phyloP scores from a whole-genome alignment of 2,329 filamentous ascomycete species.

The Dactylonectria estremocensis region DNA sequence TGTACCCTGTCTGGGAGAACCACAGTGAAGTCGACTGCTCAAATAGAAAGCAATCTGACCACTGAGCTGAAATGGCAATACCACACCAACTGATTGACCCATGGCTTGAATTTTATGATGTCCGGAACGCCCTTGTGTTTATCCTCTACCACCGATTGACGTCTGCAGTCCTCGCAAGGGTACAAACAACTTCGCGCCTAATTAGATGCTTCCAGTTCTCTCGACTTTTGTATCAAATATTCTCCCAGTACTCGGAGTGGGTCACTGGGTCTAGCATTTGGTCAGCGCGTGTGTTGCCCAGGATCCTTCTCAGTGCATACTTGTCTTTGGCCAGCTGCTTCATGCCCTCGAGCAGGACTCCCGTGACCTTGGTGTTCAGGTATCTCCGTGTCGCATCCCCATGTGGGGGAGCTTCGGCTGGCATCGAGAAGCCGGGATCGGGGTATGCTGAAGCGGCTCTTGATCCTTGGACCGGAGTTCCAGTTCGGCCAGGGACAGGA shows the following conservation, averaged over 20 bases:
- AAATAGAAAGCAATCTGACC: constrained; percentile 55
- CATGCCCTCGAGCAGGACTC: constrained; percentile 80
- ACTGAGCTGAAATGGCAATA: constrained; percentile 49
- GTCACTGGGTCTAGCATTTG: constrained; percentile 69
- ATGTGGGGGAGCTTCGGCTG: constrained; percentile 72
- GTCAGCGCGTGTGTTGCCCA: constrained; percentile 26
- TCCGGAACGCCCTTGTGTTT: constrained; percentile 46
- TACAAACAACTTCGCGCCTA: constrained; percentile 27
- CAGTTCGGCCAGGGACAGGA: constrained; percentile 61
- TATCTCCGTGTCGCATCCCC: constrained; percentile 80
- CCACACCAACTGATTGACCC: constrained; percentile 39
- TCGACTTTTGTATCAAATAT: constrained; percentile 78
- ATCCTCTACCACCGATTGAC: constrained; percentile 26
- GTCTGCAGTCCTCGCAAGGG: neutral
- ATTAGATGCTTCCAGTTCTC: constrained; percentile 69
- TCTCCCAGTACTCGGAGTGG: constrained; percentile 80
- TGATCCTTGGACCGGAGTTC: constrained; percentile 67
- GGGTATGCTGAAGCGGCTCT: constrained; percentile 72
- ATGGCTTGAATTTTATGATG: constrained; percentile 42
- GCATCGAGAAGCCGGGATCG: constrained; percentile 68
- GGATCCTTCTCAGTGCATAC: constrained; percentile 64
- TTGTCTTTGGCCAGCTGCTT: constrained; percentile 79
- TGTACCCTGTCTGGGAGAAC: constrained; percentile 55
- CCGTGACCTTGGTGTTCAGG: constrained; percentile 79
- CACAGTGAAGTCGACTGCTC: constrained; percentile 51